phyloP scores from a whole-genome alignment of 805 yeast species.

The Jamesozyma lodderae region DNA sequence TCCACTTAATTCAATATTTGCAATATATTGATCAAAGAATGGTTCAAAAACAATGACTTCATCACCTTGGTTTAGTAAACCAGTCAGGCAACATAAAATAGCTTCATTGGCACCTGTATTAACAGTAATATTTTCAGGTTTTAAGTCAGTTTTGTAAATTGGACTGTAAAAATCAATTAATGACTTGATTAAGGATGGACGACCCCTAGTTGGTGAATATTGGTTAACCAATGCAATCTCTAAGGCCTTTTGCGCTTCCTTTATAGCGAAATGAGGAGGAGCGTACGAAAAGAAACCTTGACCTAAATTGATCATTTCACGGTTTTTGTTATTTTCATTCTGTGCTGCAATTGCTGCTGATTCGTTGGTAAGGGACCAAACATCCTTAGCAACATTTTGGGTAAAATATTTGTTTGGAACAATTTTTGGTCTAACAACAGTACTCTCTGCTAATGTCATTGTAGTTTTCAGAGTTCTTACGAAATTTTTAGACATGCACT shows the following conservation, averaged over 20 bases:
- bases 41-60: slow-evolving; percentile 97
- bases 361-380: slow-evolving; percentile 92
- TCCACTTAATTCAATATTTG: slow-evolving; percentile 89
- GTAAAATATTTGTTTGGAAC: slow-evolving; percentile 44
- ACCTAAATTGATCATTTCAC: slow-evolving; percentile 80
- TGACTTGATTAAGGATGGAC: slow-evolving; percentile 63
- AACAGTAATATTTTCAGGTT: slow-evolving; percentile 44
- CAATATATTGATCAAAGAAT: slow-evolving; percentile 91
- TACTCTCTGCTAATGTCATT: slow-evolving; percentile 1
- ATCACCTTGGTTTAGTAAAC: slow-evolving; percentile 77
- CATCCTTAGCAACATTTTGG: slow-evolving; percentile 64
- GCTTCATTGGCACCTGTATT: slow-evolving; percentile 99
- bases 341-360: slow-evolving; percentile 78
- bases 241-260: slow-evolving; percentile 71
- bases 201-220: slow-evolving; percentile 87
- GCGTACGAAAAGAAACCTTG: slow-evolving; percentile 96
- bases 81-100: slow-evolving; percentile 74
- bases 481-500: slow-evolving; percentile 7
- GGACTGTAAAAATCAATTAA: slow-evolving; percentile 65
- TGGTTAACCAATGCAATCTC: slow-evolving; percentile 73
- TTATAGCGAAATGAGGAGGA: slow-evolving; percentile 88
- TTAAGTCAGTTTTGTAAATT: slow-evolving; percentile 45
- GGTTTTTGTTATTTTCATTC: slow-evolving; percentile 44
- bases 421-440: slow-evolving; percentile 7
- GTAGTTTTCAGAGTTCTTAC: slow-evolving; percentile 8